A percentile compares a stretch with the other conserved stretches of the same genome.
Evolutionary conservation across 2,329 filamentous ascomycete species (phyloP).

Genomic region (Leptographium procerum): DNA sequence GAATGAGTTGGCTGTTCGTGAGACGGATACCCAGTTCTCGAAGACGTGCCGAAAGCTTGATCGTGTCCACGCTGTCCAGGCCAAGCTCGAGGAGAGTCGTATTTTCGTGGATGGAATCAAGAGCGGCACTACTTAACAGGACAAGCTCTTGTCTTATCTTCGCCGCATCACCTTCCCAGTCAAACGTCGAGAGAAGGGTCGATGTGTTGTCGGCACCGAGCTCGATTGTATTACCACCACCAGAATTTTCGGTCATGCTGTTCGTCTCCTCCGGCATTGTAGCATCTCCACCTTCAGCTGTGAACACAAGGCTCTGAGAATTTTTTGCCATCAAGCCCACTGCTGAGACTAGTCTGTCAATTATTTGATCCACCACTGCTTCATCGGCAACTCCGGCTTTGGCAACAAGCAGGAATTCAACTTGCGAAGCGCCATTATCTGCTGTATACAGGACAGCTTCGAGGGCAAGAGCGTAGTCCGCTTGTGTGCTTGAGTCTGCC

Average conservation of each 20-base stretch:
- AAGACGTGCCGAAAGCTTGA: constrained; percentile 68
- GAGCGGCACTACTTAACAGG: constrained; percentile 41
- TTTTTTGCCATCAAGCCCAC: constrained; percentile 16
- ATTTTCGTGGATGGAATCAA: constrained; percentile 38
- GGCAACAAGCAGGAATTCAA: constrained; percentile 50
- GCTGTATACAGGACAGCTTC: constrained; percentile 51
- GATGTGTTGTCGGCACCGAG: background rate
- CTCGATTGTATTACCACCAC: too few species aligned
- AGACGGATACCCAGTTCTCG: constrained; percentile 48
- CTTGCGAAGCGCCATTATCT: background rate
- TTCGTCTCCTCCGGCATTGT: background rate
- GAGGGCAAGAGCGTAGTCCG: constrained; percentile 68
- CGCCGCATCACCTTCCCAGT: constrained; percentile 45
- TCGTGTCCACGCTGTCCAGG: constrained; percentile 83
- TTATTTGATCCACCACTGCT: constrained; percentile 20
- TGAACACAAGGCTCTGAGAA: background rate
- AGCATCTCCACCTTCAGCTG: background rate
- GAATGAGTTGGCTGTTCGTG: constrained; percentile 68
- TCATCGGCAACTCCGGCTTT: constrained; percentile 30
- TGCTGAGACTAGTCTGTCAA: constrained; percentile 27
- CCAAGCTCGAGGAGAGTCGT: constrained; percentile 71
- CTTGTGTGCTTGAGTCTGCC: constrained; percentile 32
- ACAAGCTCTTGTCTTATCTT: constrained; percentile 52
- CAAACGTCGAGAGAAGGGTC: constrained; percentile 25
- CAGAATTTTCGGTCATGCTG: background rate